Conservation (phyloP, 2,329 filamentous ascomycete species). For the Ascochyta koolunga region DNA sequence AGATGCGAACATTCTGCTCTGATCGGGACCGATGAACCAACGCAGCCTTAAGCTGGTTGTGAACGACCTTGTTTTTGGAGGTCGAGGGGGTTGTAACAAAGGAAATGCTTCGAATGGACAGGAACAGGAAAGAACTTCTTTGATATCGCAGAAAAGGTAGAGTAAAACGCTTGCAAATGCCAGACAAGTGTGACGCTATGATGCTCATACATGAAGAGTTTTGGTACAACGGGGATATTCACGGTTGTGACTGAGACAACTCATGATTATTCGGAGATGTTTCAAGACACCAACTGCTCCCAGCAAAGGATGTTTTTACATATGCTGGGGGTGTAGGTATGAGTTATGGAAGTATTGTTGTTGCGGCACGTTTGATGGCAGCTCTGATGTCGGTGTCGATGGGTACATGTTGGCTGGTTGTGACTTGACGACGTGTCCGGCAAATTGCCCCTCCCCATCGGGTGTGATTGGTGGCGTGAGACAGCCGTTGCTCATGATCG, state of each 20-base stretch:
- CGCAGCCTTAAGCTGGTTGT: conserved; percentile 14
- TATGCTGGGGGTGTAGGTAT: conserved; percentile 46
- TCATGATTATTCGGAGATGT: conserved; percentile 23
- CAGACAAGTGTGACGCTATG: conserved; percentile 47
- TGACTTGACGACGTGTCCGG: conserved; percentile 39
- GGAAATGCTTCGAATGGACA: conserved; percentile 43
- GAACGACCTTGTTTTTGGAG: conserved; percentile 29
- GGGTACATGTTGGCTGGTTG: conserved; percentile 40
- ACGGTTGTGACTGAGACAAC: conserved; percentile 17
- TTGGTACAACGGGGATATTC: conserved; percentile 45
- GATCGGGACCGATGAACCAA: conserved; percentile 23
- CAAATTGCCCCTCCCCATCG: conserved; percentile 57
- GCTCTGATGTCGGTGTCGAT: conserved; percentile 46
- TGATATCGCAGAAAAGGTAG: conserved; percentile 41
- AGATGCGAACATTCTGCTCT: conserved; percentile 25
- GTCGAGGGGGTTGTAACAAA: conserved; percentile 40
- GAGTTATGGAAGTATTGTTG: conserved; percentile 46
- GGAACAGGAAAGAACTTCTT: conserved; percentile 34
- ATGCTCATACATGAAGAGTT: conserved; percentile 46
- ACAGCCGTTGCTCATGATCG: conserved; percentile 73
- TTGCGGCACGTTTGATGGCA: conserved; percentile 37
- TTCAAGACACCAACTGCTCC: conserved; percentile 21
- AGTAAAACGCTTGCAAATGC: conserved; percentile 48
- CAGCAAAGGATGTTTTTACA: conserved; percentile 30
- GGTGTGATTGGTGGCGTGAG: conserved; percentile 87